Conservation (phyloP, 352 stramenopile species). For the Phytopythium chamaehyphon region DNA sequence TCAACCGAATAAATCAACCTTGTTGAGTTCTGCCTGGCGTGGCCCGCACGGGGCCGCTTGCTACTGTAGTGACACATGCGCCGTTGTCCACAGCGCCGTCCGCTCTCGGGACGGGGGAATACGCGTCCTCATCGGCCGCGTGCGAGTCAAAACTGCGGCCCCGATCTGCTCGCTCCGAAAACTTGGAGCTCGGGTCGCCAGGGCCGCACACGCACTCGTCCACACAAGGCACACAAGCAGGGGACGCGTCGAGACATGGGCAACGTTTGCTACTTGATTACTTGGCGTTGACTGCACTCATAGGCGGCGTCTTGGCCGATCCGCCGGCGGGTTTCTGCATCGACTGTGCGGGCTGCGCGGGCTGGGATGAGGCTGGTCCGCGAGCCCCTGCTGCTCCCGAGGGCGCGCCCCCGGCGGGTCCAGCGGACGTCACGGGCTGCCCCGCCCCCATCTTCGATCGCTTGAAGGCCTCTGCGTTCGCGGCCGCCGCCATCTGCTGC, state of each 20-base stretch:
- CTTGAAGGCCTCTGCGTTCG: slow-evolving; percentile 80
- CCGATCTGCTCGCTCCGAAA: no score
- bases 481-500: slow-evolving; percentile 76
- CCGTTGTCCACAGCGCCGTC: no score
- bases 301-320: slow-evolving; percentile 80
- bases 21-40: not conserved
- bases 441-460: slow-evolving; percentile 61
- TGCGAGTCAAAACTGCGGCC: slow-evolving; percentile 8
- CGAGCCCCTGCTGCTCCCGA: not conserved
- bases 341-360: slow-evolving; percentile 40
- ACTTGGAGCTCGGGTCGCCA: no score
- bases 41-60: not conserved
- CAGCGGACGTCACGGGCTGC: slow-evolving; percentile 16
- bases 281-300: slow-evolving; percentile 88
- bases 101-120: not conserved
- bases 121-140: not conserved
- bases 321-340: slow-evolving; percentile 75
- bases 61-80: no score
- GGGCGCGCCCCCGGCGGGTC: slow-evolving; percentile 8
- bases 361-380: slow-evolving; percentile 13
- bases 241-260: not conserved
- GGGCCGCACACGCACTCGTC: no score
- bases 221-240: not conserved
- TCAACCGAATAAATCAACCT: no score
- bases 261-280: slow-evolving; percentile 22